Evolutionary conservation across 768 basidiomycete genomes (phyloP), one percentile per base, ranked within the genome.

Genomic region (Jaapia argillacea): DNA sequence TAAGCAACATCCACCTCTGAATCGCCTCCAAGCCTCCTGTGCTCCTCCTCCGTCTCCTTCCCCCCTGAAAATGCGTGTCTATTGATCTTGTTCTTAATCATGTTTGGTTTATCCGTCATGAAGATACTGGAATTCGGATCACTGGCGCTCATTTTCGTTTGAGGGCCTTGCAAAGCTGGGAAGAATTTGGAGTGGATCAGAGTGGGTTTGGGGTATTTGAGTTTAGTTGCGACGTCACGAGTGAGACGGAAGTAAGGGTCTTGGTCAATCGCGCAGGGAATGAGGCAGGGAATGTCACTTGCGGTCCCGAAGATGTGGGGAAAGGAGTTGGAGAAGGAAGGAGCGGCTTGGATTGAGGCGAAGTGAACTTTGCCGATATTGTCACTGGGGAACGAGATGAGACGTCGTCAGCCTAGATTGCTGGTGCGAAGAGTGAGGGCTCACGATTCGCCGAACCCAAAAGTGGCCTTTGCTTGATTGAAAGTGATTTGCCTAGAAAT

Each of bases 281-380:
- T 99, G 24, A 99, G 72, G 58, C 82, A 88, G 2, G 94, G 94
- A 40, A 97, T 77, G 60, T 88, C 83, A 45, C 79, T 76, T 31
- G 67, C 67, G 4, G 76, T 70, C 42, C 92, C 93, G 54, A 92
- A 99, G 50, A 99, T 98, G 48, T 99, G 90, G 16, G 96, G 93
- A 71, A 98, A 99, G 10, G 93, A 96, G 62, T 92, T 94, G 49
- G 90, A 92, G 71, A 99, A 99, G 14, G 91, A 87, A 0, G 96
- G 93, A 1, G 93, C 79, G 5, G 96, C 91, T 64, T 99, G 96
- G 50, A 99, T 80, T 23, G 96, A 74, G 26, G 85, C 89, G 60
- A 99, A 99, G 66, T 97, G 93, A 46, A 89, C 79, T 68, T 97
- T 98, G 48, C 96, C 96, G 51, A 98, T 91, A 65, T 97, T 98